Base-by-base conservation (phyloP, 139 green algal species). In the Gonium pectorale region DNA sequence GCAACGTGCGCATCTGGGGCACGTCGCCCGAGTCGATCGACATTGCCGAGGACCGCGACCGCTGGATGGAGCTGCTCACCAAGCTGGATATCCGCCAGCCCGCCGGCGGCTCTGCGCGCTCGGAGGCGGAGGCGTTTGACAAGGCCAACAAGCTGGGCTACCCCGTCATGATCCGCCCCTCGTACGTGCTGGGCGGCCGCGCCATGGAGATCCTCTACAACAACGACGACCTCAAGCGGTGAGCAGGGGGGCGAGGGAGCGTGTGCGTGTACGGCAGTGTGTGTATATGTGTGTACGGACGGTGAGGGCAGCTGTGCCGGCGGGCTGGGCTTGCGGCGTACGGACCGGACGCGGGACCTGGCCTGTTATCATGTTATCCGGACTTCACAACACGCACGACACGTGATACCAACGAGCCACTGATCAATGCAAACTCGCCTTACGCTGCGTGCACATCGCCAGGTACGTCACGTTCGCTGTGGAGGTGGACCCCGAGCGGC, bases 131-230 rank as follows among this genome's bases (percentile, higher is more conserved):
- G 87, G 97, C 97, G 13, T 78, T 97, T 56, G 86, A 43, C 0
- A 91, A 95, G 68, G 97, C 97, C 4, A 77, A 95, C 31, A 62
- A 87, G 67, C 92, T 99, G 64, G 95, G 96, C 63, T 99, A 98
- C 92, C 97, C 97, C 0, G 96, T 98, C 68, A 99, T 99, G 97
- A 97, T 99, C 80, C 93, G 98, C 33, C 98, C 98, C 24, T 96
- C 90, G 29, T 99, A 98, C 80, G 98, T 99, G 87, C 94, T 99
- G 78, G 98, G 98, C 66, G 98, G 98, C 2, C 92, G 98, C 33
- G 97, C 97, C 11, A 99, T 99, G 98, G 97, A 99, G 91, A 98
- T 99, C 83, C 95, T 99, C 27, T 98, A 98, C 91, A 95, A 81
- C 78, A 93, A 97, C 46, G 91, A 92, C 6, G 92, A 97, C 84